Evolutionary conservation across 2,329 filamentous ascomycete species (phyloP).

Genomic region (Piedraia hortae): DNA sequence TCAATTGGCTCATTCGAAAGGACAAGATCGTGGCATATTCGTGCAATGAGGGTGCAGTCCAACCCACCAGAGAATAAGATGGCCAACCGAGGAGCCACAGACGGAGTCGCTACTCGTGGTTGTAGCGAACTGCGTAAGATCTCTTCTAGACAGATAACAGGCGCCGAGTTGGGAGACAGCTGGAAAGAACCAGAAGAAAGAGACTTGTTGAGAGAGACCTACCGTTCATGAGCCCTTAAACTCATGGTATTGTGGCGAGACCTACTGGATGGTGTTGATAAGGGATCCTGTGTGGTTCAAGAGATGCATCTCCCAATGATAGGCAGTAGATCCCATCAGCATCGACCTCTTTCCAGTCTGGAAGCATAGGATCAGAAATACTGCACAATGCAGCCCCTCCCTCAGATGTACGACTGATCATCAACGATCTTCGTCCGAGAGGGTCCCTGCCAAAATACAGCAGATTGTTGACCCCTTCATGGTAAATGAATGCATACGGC

Average conservation of each 20-base stretch:
- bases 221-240: conserved; percentile 10
- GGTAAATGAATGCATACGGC: conserved; percentile 74
- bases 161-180: conserved; percentile 4
- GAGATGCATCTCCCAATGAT: no score
- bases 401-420: conserved; percentile 25
- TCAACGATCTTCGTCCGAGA: conserved; percentile 59
- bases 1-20: conserved; percentile 45
- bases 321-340: conserved; percentile 57
- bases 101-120: conserved; percentile 21
- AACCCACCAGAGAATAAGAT: conserved; percentile 83
- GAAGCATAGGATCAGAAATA: conserved; percentile 27
- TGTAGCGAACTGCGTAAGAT: conserved; percentile 8
- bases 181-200: no score
- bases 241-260: conserved; percentile 3
- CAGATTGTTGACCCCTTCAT: conserved; percentile 31
- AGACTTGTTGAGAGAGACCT: no score
- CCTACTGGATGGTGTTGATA: no score
- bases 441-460: conserved; percentile 71
- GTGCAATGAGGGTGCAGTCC: conserved; percentile 70
- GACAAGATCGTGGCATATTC: conserved; percentile 50
- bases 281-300: no score
- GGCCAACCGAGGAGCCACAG: conserved; percentile 31
- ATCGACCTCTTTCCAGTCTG: conserved; percentile 50
- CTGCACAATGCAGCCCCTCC: conserved; percentile 38
- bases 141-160: conserved; percentile 6